Evolutionary conservation across 2,329 filamentous ascomycete species (phyloP), one percentile per base, ranked within the genome.

Genomic region (Clarireedia hainanense): DNA sequence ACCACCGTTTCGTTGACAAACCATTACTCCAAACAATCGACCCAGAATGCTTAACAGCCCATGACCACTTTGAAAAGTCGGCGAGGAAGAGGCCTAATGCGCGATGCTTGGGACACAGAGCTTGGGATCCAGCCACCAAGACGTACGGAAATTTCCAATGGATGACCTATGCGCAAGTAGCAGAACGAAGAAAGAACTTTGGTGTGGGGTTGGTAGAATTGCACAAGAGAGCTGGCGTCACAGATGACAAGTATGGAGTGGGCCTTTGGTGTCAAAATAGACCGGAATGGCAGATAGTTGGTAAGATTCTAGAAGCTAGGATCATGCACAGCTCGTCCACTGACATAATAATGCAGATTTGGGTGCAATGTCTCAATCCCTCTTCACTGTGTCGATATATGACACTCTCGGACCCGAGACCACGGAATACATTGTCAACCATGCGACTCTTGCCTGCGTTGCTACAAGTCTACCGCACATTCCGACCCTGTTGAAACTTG

Each of bases 391-490:
- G 55, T 96, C 92, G 5, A 85, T 99, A 50, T 99, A 99, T 76
- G 94, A 97, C 72, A 96, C 92, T 12, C 81, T 99, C 5, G 92
- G 92, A 9, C 86, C 92, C 12, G 89, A 96, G 63, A 83, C 91
- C 2, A 91, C 89, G 56, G 91, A 97, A 74, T 97, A 89, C 74
- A 96, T 99, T 72, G 87, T 97, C 75, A 95, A 95, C 72, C 92
- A 97, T 70, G 83, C 90, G 54, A 80, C 85, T 60, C 75, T 97
- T 56, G 72, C 78, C 57, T 89, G 85, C 66, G 83, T 97, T 40
- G 84, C 87, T 60, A 85, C 88, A 57, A 91, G 88, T 27, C 76
- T 96, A 47, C 83, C 84, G 45, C 91, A 96, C 67, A 84, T 96
- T 52, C 85, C 90, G 1, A 81, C 84, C 15, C 80, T 96, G 54